Base-by-base conservation (phyloP, 1,284 basidiomycete genomes). In the Agaricales sp. region DNA sequence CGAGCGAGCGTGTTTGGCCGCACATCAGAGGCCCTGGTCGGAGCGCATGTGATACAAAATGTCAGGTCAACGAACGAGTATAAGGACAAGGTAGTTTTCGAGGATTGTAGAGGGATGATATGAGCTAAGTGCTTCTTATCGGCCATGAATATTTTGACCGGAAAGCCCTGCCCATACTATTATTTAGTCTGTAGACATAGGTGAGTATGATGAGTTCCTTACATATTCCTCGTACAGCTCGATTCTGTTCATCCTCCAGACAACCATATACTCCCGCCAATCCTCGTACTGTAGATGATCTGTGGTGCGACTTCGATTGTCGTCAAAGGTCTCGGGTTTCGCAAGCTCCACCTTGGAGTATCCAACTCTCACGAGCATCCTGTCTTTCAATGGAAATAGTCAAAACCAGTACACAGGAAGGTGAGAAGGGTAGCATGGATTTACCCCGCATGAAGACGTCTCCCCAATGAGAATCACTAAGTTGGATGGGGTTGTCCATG, bases 181-280 rank as follows among this genome's bases (percentile, higher is more conserved):
- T 19, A 58, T 50, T n/a, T 54, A 58, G 23, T 54, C 21, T 14
- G 46, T 3, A 30, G 35, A 26, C 43, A 26, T n/a, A n/a, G n/a
- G 54, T 20, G 30, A 49, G n/a, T n/a, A n/a, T n/a, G n/a, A n/a
- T n/a, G n/a, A n/a, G n/a, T n/a, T n/a, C 66, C 78, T 53, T 58
- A 87, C 87, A 70, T 89, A 78, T 57, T 91, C 82, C 50, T 80
- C 73, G 60, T 92, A 92, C 11, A 93, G 65, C 60, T 93, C 90
- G 25, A 93, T 61, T 46, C 73, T 68, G 55, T 82, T 74, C 54
- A 74, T 78, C 43, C 86, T 74, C 84, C 88, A 90, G 14, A 79
- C 78, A 1, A 92, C 87, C 51, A 92, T 65, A 58, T 80, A 89
- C 59, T 93, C 90, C 23, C 68, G 72, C 78, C 84, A 88, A 20